Percentiles rank a stretch among this genome's conserved stretches.
phyloP scores from a whole-genome alignment of 1,284 basidiomycete genomes.

The Malassezia brasiliensis region DNA sequence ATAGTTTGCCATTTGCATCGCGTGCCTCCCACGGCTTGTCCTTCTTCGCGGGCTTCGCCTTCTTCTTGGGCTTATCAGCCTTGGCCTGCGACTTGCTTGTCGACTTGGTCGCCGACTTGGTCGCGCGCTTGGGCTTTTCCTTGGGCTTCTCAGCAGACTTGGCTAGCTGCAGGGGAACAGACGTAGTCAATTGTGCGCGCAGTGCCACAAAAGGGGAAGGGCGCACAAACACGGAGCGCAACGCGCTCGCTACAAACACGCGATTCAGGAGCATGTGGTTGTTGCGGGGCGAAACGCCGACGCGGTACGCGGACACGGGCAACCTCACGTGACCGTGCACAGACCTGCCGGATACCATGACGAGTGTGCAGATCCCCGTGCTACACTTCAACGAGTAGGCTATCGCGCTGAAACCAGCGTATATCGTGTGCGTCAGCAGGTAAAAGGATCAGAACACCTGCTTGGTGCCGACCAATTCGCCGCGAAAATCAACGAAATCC shows the following conservation, averaged over 20 bases:
- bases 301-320: background rate
- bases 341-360: conserved; percentile 6
- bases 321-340: conserved; percentile 10
- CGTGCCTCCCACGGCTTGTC: conserved; percentile 15
- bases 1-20: conserved; percentile 15
- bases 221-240: no score
- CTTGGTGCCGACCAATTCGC: conserved; percentile 51
- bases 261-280: background rate
- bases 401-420: conserved; percentile 13
- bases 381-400: conserved; percentile 35
- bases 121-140: background rate
- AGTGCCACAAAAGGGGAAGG: no score
- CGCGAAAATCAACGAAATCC: conserved; percentile 35
- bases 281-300: background rate
- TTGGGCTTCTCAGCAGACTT: background rate
- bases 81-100: background rate
- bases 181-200: background rate
- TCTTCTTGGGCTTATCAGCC: background rate
- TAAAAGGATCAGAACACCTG: conserved; percentile 16
- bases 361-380: conserved; percentile 22
- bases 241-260: background rate
- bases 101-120: background rate
- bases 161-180: background rate
- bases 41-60: conserved; percentile 8
- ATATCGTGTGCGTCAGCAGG: conserved; percentile 32